phyloP scores from a whole-genome alignment of 2,329 filamentous ascomycete genomes.

The Scedosporium minutisporum region DNA sequence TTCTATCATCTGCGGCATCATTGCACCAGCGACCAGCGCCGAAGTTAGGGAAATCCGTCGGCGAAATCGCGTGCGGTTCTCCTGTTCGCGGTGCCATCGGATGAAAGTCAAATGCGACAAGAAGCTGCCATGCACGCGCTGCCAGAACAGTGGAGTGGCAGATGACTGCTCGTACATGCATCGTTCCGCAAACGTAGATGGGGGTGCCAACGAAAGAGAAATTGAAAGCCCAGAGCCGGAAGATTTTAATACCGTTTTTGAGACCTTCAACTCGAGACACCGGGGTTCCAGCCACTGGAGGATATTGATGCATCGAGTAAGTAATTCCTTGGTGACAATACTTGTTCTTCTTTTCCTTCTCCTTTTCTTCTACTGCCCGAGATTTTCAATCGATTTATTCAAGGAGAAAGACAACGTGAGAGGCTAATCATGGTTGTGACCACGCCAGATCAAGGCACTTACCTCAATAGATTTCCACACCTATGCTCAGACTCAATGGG shows the following conservation, averaged over 20 bases:
- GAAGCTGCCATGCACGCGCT: conserved; percentile 24
- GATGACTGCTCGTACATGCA: conserved; percentile 26
- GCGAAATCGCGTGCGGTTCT: conserved; percentile 25
- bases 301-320: conserved; percentile 19
- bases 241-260: conserved; percentile 18
- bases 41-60: conserved; percentile 10
- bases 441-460: not conserved
- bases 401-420: no score
- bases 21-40: not conserved
- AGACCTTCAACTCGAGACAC: conserved; percentile 22
- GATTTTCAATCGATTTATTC: no score
- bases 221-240: conserved; percentile 12
- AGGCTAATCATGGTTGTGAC: no score
- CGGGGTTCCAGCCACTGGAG: conserved; percentile 26
- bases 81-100: conserved; percentile 24
- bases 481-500: conserved; percentile 12
- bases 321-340: not conserved
- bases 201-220: conserved; percentile 19
- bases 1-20: not conserved
- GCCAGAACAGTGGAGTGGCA: conserved; percentile 23
- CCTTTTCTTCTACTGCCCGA: not conserved
- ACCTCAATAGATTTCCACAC: conserved; percentile 2
- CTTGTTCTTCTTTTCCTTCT: not conserved
- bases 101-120: conserved; percentile 29
- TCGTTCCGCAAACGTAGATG: conserved; percentile 19